phyloP scores from a whole-genome alignment of 2,329 filamentous ascomycete species.

The Nemania bipapillata region DNA sequence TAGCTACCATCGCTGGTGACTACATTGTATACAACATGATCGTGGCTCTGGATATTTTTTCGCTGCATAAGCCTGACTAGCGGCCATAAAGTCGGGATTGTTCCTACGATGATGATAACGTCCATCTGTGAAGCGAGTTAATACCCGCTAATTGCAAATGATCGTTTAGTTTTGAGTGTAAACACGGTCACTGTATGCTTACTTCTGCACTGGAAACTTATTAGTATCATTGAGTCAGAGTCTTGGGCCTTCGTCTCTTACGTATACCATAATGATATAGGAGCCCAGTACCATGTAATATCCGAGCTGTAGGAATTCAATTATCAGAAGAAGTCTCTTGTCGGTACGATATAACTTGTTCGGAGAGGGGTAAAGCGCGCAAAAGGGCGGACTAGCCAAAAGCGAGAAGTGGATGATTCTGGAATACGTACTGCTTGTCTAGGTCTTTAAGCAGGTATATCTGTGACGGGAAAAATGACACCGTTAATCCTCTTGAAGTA shows the following conservation, averaged over 20 bases:
- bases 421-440: background rate
- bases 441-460: slow-evolving; percentile 21
- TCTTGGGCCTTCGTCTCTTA: background rate
- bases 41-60: background rate
- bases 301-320: background rate
- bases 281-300: slow-evolving; percentile 27
- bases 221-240: background rate
- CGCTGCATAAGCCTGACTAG: slow-evolving; percentile 15
- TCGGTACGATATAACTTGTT: background rate
- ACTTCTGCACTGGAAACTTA: slow-evolving; percentile 19
- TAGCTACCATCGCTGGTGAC: background rate
- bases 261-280: slow-evolving; percentile 30
- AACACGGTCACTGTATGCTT: background rate
- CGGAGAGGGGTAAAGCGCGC: too few species aligned
- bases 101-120: slow-evolving; percentile 32
- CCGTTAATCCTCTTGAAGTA: too few species aligned
- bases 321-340: background rate
- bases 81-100: slow-evolving; percentile 30
- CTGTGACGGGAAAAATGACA: too few species aligned
- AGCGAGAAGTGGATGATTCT: background rate
- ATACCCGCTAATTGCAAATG: background rate
- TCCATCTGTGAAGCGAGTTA: slow-evolving; percentile 27
- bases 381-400: background rate
- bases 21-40: slow-evolving; percentile 11
- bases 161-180: background rate